phyloP scores from a whole-genome alignment of 106 monocot genomes.

The Narthecium ossifragum region DNA sequence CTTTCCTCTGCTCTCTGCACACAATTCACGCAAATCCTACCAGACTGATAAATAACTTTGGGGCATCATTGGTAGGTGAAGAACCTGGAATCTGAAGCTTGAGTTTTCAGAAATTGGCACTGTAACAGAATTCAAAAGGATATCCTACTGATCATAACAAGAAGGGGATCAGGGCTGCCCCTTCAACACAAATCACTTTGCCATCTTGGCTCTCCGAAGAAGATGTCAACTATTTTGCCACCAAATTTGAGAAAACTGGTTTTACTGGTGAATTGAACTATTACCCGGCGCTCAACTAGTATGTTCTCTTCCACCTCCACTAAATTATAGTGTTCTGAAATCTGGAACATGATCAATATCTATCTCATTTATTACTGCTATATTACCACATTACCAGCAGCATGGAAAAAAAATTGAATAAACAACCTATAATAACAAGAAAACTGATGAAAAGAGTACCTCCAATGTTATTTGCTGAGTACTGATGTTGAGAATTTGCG shows the following conservation, averaged over 20 bases:
- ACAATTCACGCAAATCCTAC: too few species aligned
- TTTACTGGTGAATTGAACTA: neutral
- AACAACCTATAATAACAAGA: neutral
- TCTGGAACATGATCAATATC: too few species aligned
- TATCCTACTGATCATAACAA: neutral
- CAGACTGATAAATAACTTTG: too few species aligned
- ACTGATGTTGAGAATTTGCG: too few species aligned
- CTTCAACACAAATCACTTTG: neutral
- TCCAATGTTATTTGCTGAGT: too few species aligned
- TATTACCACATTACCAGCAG: too few species aligned
- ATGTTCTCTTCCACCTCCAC: neutral
- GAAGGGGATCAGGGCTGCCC: too few species aligned
- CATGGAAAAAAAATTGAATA: too few species aligned
- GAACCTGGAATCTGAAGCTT: conserved; percentile 35
- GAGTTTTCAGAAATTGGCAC: neutral
- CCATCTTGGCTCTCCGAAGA: conserved; percentile 4
- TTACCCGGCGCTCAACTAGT: neutral
- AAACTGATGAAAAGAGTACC: neutral
- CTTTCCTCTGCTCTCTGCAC: too few species aligned
- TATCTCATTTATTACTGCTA: too few species aligned
- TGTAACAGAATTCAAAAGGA: neutral
- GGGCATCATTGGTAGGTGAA: conserved; percentile 4
- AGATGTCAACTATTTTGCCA: neutral
- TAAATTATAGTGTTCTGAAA: neutral
- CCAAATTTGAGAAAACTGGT: conserved; percentile 1